Conservation (phyloP, 345 rosid genomes). For the Linum lewisii region DNA sequence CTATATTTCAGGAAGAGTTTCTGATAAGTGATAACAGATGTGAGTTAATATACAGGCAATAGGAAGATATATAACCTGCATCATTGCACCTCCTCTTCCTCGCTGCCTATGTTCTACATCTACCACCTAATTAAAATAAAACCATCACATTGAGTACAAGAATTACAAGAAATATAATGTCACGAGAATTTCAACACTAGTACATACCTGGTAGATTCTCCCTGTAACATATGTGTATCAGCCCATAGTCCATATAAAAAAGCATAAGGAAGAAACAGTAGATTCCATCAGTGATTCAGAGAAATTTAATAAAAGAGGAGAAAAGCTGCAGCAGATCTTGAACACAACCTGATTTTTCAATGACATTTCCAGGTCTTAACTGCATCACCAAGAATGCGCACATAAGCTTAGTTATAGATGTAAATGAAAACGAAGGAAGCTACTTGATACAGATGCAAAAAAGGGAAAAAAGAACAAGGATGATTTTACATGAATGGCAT, state of each 20-base stretch:
- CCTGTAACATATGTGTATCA: slow-evolving; percentile 36
- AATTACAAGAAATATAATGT: not conserved
- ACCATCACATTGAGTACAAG: not conserved
- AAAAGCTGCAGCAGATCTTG: not conserved
- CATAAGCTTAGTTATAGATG: too few species aligned
- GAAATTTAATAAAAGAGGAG: not conserved
- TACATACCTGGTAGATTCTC: slow-evolving; percentile 56
- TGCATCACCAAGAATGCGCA: slow-evolving; percentile 20
- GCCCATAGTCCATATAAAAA: too few species aligned
- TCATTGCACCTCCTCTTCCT: slow-evolving; percentile 92
- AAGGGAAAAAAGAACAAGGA: not conserved
- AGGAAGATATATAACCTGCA: slow-evolving; percentile 40
- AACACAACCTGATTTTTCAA: slow-evolving; percentile 66
- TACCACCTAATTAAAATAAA: slow-evolving; percentile 39
- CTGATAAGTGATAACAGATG: not conserved
- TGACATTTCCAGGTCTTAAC: slow-evolving; percentile 76
- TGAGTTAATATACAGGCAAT: not conserved
- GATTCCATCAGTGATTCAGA: not conserved
- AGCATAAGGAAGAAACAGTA: not conserved
- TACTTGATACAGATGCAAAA: not conserved
- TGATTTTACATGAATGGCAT: slow-evolving; percentile 54
- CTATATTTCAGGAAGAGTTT: not conserved
- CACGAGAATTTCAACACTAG: not conserved
- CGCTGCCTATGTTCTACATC: slow-evolving; percentile 73
- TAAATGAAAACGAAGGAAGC: not conserved